Evolutionary conservation across 2,329 filamentous ascomycete genomes (phyloP).

Genomic region (Beauveria sp.): DNA sequence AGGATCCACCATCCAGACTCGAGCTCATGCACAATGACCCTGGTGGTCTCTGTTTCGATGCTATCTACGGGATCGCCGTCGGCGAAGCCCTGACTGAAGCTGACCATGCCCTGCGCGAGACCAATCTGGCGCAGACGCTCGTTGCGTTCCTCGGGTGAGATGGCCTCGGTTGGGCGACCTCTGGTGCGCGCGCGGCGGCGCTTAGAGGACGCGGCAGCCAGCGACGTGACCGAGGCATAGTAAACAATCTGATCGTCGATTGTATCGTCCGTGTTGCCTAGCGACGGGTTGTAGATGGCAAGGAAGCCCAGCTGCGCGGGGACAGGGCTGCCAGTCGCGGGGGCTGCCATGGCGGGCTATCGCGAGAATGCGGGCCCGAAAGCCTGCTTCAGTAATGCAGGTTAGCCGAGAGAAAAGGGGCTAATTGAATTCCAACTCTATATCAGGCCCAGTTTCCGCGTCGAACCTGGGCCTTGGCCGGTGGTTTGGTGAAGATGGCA

Average conservation of each 20-base stretch:
- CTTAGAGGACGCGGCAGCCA: constrained; percentile 27
- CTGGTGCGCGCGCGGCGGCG: constrained; percentile 28
- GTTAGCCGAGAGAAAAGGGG: not conserved
- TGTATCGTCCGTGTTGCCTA: constrained; percentile 51
- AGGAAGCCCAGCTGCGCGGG: constrained; percentile 87
- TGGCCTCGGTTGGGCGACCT: constrained; percentile 30
- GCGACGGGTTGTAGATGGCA: constrained; percentile 87
- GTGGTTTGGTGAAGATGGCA: not conserved
- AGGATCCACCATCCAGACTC: constrained; percentile 94
- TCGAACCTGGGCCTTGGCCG: not conserved
- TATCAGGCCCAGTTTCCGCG: not conserved
- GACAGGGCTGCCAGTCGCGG: constrained; percentile 17
- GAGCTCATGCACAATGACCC: constrained; percentile 78
- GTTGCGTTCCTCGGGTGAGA: constrained; percentile 63
- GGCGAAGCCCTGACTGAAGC: constrained; percentile 84
- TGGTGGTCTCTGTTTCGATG: constrained; percentile 84
- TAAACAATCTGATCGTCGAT: constrained; percentile 84
- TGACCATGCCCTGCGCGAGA: constrained; percentile 92
- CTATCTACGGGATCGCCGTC: constrained; percentile 68
- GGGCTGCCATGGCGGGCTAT: constrained; percentile 10
- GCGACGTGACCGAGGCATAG: constrained; percentile 61
- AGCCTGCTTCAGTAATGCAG: not conserved
- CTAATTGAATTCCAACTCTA: not conserved
- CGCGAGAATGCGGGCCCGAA: not conserved
- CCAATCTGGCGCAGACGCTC: constrained; percentile 88